Base-by-base conservation (phyloP, 805 yeast genomes). In the Candida odintsovae region DNA sequence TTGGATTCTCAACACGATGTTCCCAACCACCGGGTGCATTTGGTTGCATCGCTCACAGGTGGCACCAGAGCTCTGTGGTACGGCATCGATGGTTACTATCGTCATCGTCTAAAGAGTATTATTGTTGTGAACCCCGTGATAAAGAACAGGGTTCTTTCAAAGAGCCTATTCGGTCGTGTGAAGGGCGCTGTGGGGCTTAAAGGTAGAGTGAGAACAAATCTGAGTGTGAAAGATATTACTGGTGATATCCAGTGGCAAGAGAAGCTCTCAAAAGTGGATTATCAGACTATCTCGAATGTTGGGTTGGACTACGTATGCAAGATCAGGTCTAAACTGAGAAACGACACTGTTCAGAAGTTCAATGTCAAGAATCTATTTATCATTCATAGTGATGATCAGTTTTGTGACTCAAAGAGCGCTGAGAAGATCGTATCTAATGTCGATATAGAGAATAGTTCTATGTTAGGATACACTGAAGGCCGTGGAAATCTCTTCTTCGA, bases 91-190 rank as follows among this genome's bases (percentile, higher is more conserved):
- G 58, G 59, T 1, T 25, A 37, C 7, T 47, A 38, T 41, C 48
- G 49, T 11, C 42, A 53, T 45, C 23, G 53, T 13, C 11, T 57
- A 2, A 49, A 44, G 26, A 51, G 58, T 18, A 42, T 55, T 6
- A 41, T 54, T n/a, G 43, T 47, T 0, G 38, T 55, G 5, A 57
- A 57, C 31, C 61, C 61, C 6, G 44, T 48, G 13, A 44, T 57
- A 9, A 42, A 42, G n/a, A 9, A 10, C 36, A 33, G 13, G 20
- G 36, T 33, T 33, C 36, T 33, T 16, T 49, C 57, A 1, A 43
- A 44, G 3, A 15, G 38, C 1, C 41, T 37, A 12, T 38, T 48
- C 21, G 15, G 18, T 15, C 41, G 39, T 12, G 38, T 22, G 11
- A n/a, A 42, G 1, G 23, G 43, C 13, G 41, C 47, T 10, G 42